A percentile compares a stretch with the other conserved stretches of the same genome.
Evolutionary conservation across 208 protist species (phyloP).

Genomic region (Endotrypanum monterogeii): DNA sequence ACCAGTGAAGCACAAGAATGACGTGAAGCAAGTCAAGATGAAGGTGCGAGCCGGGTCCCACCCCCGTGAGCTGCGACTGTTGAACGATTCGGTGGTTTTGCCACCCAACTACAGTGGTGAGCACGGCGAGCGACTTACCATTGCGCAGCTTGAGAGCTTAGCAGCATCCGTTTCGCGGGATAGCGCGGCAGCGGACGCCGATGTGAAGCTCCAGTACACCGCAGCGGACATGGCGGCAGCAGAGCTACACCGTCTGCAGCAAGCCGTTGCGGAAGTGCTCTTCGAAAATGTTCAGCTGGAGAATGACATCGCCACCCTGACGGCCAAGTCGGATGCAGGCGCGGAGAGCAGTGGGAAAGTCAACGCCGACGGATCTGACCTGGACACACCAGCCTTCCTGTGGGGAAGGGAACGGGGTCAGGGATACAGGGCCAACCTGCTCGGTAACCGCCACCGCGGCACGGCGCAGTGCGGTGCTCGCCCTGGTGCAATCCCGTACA

Average conservation of each 20-base stretch:
- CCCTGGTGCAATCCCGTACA: background rate
- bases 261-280: conserved; percentile 36
- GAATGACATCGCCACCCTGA: conserved; percentile 29
- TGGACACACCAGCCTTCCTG: background rate
- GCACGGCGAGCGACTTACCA: conserved; percentile 29
- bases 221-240: conserved; percentile 23
- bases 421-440: background rate
- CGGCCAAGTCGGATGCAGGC: background rate
- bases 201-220: conserved; percentile 16
- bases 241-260: conserved; percentile 43
- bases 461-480: background rate
- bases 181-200: conserved; percentile 1
- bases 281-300: conserved; percentile 65
- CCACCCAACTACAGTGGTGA: conserved; percentile 33
- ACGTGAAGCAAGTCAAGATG: background rate
- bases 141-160: conserved; percentile 29
- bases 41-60: background rate
- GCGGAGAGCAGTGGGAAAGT: background rate
- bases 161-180: conserved; percentile 14
- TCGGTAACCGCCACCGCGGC: background rate
- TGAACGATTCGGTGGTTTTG: conserved; percentile 19
- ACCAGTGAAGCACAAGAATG: background rate
- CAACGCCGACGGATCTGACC: background rate
- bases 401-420: background rate
- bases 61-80: background rate